Evolutionary conservation across 1,139 yeast genomes (phyloP), one percentile per base, ranked within the genome.

Genomic region (Yamadazyma atlantica): DNA sequence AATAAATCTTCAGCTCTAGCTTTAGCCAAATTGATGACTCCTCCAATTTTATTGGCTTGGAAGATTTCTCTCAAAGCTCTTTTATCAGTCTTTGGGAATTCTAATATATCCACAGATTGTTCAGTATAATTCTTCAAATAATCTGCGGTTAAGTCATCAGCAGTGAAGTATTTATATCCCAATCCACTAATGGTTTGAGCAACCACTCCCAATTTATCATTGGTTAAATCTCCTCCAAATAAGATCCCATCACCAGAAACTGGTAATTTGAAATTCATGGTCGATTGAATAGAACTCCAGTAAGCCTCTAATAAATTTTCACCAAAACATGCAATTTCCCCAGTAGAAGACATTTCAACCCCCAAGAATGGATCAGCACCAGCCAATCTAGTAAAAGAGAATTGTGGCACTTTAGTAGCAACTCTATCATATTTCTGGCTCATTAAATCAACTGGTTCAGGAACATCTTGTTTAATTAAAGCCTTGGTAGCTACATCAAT

Each of bases 361-460:
- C 98, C 98, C 58, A 92, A 76, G 76, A 86, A 89, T 48, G 98
- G 98, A 64, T 92, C 98, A 33, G 98, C 98, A 49, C 98, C 98
- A 11, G 97, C 97, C 55, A 92, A 77, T 70, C 98, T 85, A 32
- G 98, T 89, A 73, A 90, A 92, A 2, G 97, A 90, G 66, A 92
- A 92, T 68, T 92, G 98, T 36, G 98, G 98, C 33, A 90, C 97
- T 71, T 92, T 92, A 42, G 95, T 85, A 39, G 97, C 97, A 57
- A 92, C 97, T 55, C 88, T 85, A 54, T 80, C 74, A 60, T 73
- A 75, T 55, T 50, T 53, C 51, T 73, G 64, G 41, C 66, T 66
- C 89, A 85, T 83, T 58, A 86, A 73, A 57, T 86, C 77, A 26
- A 73, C 75, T 36, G 94, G 87, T 34, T 64, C 73, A 35, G 89